A percentile compares a stretch with the other conserved stretches of the same genome.
Evolutionary conservation across 768 basidiomycete genomes (phyloP).

Genomic region (Serendipita sp.): DNA sequence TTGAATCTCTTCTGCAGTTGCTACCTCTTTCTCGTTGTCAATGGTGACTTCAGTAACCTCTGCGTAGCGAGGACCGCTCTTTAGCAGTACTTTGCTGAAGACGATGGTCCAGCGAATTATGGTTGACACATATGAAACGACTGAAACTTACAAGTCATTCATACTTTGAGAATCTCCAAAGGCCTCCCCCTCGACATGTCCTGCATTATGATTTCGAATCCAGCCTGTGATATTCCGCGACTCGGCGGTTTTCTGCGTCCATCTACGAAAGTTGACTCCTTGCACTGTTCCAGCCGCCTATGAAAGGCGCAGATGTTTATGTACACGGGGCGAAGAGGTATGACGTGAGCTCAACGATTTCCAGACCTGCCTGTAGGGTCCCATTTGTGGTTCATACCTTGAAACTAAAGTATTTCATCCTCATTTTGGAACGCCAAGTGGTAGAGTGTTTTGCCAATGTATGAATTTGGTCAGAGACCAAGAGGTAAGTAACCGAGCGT

Average conservation of each 20-base stretch:
- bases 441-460: too few species aligned
- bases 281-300: neutral
- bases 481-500: too few species aligned
- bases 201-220: neutral
- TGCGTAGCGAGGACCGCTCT: neutral
- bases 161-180: neutral
- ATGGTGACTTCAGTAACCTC: neutral
- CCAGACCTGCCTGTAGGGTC: too few species aligned
- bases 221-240: neutral
- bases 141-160: neutral
- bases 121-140: neutral
- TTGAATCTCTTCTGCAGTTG: neutral
- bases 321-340: too few species aligned
- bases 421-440: neutral
- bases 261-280: neutral
- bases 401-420: neutral
- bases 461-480: too few species aligned
- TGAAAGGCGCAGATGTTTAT: neutral
- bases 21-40: neutral
- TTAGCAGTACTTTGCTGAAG: neutral
- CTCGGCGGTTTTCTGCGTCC: neutral
- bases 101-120: neutral
- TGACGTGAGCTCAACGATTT: too few species aligned
- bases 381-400: neutral
- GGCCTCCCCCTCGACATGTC: constrained; percentile 1